Evolutionary conservation across 345 rosid species (phyloP).

Genomic region (Populus alba): DNA sequence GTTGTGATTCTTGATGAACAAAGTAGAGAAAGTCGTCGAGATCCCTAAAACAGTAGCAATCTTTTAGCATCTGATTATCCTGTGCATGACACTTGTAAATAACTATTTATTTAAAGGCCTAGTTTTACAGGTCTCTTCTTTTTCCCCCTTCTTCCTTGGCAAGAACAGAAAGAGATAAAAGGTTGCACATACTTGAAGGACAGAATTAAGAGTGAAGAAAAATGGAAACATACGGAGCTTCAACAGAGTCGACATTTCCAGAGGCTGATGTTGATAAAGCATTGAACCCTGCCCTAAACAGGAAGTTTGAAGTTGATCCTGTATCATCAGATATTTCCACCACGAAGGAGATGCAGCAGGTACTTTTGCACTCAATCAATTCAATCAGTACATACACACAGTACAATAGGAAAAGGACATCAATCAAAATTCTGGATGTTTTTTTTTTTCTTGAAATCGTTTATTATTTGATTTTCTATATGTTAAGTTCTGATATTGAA

Average conservation of each 20-base stretch:
- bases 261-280: slow-evolving; percentile 41
- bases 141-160: neutral
- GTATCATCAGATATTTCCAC: slow-evolving; percentile 40
- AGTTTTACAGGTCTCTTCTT: slow-evolving; percentile 1
- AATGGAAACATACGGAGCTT: slow-evolving; percentile 38
- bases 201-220: neutral
- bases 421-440: neutral
- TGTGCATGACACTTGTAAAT: slow-evolving; percentile 3
- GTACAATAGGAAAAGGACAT: neutral
- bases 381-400: neutral
- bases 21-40: neutral
- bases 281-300: slow-evolving; percentile 40
- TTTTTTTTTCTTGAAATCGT: neutral
- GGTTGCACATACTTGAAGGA: neutral
- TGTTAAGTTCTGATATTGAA: neutral
- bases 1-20: slow-evolving; percentile 9
- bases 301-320: slow-evolving; percentile 41
- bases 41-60: slow-evolving; percentile 13
- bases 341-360: slow-evolving; percentile 27
- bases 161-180: neutral
- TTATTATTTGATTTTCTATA: neutral
- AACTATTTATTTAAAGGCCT: neutral
- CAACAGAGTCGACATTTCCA: slow-evolving; percentile 33
- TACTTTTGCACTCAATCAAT: neutral
- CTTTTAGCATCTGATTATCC: neutral